phyloP scores from a whole-genome alignment of 306 rosid genomes.

The Medicago truncatula region MtrunA17r5.0-ANR NC_053049.1:24146001-24146500 shows the following conservation, averaged over 20 bases:
- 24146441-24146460: conserved; percentile 8
- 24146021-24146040: not conserved
- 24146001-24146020: conserved; percentile 3
- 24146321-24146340: conserved; percentile 81
- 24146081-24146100: conserved; percentile 2
- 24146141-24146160: conserved; percentile 35
- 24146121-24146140: conserved; percentile 6
- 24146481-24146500: conserved; percentile 5
- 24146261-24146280: conserved; percentile 55
- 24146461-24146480: too few species aligned
- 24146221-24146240: conserved; percentile 62
- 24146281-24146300: conserved; percentile 51
- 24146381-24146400: conserved; percentile 37
- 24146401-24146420: conserved; percentile 46
- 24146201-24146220: conserved; percentile 69
- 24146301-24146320: conserved; percentile 77
- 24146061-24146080: not conserved
- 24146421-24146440: conserved; percentile 40
- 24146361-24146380: conserved; percentile 53
- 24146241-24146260: conserved; percentile 63
- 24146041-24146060: not conserved
- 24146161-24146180: conserved; percentile 37
- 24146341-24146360: conserved; percentile 72
- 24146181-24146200: conserved; percentile 67
- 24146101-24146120: conserved; percentile 2